Percentiles rank a stretch among this genome's conserved stretches.
Conservation (phyloP, 2,329 filamentous ascomycete species). For the Cytospora piceae region DNA sequence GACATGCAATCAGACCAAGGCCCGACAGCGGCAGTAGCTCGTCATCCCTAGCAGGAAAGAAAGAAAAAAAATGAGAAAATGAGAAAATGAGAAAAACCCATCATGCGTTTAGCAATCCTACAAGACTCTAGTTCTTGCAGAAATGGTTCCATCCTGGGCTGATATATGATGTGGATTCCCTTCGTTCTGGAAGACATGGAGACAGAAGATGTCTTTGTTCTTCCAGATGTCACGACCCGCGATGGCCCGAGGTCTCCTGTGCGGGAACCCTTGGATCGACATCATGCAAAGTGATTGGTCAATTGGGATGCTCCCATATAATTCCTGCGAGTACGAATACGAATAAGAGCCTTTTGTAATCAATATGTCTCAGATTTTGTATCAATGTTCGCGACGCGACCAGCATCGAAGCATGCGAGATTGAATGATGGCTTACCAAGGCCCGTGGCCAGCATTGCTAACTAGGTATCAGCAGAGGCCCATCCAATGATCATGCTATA, state of each 20-base stretch:
- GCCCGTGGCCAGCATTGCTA: no score
- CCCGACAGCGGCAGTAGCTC: background rate
- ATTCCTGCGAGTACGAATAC: constrained; percentile 3
- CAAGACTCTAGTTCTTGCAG: constrained; percentile 1
- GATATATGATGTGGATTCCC: constrained; percentile 22
- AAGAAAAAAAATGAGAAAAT: background rate
- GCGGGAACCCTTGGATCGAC: constrained; percentile 7
- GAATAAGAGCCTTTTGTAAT: background rate
- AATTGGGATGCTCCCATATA: background rate
- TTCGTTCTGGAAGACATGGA: constrained; percentile 21
- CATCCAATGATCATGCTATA: no score
- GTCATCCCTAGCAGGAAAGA: no score
- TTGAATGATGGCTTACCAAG: background rate
- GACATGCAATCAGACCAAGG: background rate
- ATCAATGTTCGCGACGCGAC: background rate
- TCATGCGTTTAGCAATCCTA: constrained; percentile 12
- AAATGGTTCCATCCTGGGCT: constrained; percentile 24
- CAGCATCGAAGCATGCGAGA: background rate
- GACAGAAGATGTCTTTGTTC: background rate
- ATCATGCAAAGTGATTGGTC: background rate
- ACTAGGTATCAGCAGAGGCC: no score
- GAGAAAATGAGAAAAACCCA: background rate
- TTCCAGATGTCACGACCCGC: background rate
- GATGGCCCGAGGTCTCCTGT: constrained; percentile 8
- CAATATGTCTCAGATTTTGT: background rate